Conservation (phyloP, 805 yeast genomes). For the Dipodascus geniculatus region DNA sequence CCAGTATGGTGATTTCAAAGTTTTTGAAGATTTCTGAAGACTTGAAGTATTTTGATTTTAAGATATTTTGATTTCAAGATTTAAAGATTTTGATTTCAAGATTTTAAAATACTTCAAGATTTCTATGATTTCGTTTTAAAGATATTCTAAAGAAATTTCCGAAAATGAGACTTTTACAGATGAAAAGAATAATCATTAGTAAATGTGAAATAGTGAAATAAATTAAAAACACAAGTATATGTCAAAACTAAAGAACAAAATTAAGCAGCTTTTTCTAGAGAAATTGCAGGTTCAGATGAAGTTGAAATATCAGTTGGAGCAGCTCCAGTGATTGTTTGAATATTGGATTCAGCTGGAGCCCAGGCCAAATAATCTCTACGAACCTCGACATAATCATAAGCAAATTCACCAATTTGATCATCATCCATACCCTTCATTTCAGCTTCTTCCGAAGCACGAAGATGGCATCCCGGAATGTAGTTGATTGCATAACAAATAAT, state of each 20-base stretch:
- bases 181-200: too few relatives aligned
- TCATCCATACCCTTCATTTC: conserved; percentile 90
- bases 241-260: too few relatives aligned
- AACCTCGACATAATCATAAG: conserved; percentile 96
- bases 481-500: conserved; percentile 63
- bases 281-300: neutral
- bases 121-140: too few relatives aligned
- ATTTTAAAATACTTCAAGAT: neutral
- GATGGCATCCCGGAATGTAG: conserved; percentile 67
- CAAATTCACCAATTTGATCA: conserved; percentile 96
- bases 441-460: conserved; percentile 73
- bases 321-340: conserved; percentile 3
- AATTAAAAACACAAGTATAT: too few relatives aligned
- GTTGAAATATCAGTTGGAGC: neutral
- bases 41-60: too few relatives aligned
- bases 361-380: conserved; percentile 63
- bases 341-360: conserved; percentile 12
- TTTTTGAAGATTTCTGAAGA: too few relatives aligned
- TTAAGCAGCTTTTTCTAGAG: neutral
- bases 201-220: too few relatives aligned
- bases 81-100: too few relatives aligned
- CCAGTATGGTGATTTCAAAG: conserved; percentile 14
- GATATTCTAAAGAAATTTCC: too few relatives aligned
- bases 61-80: too few relatives aligned
- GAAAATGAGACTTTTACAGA: too few relatives aligned